Base-by-base conservation (phyloP, 352 stramenopile genomes). In the Phytophthora aleatoria region DNA sequence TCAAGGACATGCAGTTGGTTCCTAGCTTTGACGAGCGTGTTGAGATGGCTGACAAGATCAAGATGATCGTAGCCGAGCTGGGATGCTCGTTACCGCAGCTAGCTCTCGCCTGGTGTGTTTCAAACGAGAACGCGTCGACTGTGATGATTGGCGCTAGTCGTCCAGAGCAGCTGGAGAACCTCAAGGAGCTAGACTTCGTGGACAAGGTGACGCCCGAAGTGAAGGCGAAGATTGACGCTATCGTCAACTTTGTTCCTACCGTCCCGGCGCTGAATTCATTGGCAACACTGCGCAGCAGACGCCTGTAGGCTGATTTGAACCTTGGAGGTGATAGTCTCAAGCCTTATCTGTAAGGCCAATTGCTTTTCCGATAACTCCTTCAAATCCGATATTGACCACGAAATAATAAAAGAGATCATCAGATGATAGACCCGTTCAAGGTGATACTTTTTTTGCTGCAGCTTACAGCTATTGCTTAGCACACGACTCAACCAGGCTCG, bases 401-500 rank as follows among this genome's bases (percentile, higher is more conserved):
- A 20, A 20, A 20, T 20, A 20, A 20, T 20, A 20, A 20, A 20
- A 20, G 20, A 20, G 20, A 20, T 20, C 20, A 20, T 20, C 20
- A 20, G 20, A 20, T 20, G 20, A 20, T 20, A 20, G 20, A 20
- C 20, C 20, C 20, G 20, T 20, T 20, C 20, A 20, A 20, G 20
- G 20, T 20, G 20, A 20, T 20, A 20, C 20, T 20, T 20, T 20
- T 20, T 20, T 20, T 20, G 20, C 20, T 20, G 20, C 20, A 20
- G 38, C 28, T 56, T 49, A 65, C 16, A 68, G 41, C 13, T 65
- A 38, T 16, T 65, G 35, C 48, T 70, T 64, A 1, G 42, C 27
- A 88, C 71, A 35, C 73, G 78, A 43, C 67, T 11, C 12, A 93
- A 53, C 82, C 83, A 91, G 8, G 16, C 49, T 50, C 66, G 62